Evolutionary conservation across 2,329 filamentous ascomycete genomes (phyloP), one percentile per base, ranked within the genome.

Genomic region (Aspergillus aculeatus): DNA sequence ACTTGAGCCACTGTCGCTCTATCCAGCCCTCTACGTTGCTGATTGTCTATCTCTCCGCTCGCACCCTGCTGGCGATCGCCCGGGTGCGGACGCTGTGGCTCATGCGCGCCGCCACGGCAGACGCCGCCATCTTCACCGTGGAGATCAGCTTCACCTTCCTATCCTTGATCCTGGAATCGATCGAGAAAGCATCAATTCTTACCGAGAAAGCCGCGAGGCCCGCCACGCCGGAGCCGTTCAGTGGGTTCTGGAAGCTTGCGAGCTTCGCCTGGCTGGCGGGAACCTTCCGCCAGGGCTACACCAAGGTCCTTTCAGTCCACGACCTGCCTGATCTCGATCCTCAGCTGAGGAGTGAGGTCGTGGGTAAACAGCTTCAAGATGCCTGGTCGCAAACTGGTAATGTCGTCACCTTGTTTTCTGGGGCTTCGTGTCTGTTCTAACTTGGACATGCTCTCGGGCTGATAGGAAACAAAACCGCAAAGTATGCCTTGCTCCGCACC

Each of bases 231-330:
- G 81, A 85, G 64, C 77, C 76, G 19, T 81, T 79, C 12, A 80
- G 78, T 57, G 77, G 81, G 10, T 66, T 80, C 21, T 77, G 79
- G 65, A 80, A 69, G 50, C 71, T 73, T n/a, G 73, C 71, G 2
- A 66, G 80, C 24, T 83, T 83, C 63, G 79, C 74, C 70, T 84
- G 82, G 82, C 68, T 83, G 35, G 80, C 78, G 47, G 72, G 75
- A 2, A 66, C 84, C 3, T 76, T 84, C 24, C 56, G 44, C 14
- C n/a, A 50, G 19, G 81, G 82, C 0, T 83, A 77, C 70, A 72
- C 71, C 2, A 77, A 74, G 4, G 64, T 74, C 4, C 57, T 82
- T 24, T 63, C 64, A 0, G 66, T 80, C 0, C 72, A 78, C 9
- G 78, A 82, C 53, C 69, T 82, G 2, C 76, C 72, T 50, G 62